Evolutionary conservation across 2,329 filamentous ascomycete genomes (phyloP).

Genomic region (Fusarium tricinctum): DNA sequence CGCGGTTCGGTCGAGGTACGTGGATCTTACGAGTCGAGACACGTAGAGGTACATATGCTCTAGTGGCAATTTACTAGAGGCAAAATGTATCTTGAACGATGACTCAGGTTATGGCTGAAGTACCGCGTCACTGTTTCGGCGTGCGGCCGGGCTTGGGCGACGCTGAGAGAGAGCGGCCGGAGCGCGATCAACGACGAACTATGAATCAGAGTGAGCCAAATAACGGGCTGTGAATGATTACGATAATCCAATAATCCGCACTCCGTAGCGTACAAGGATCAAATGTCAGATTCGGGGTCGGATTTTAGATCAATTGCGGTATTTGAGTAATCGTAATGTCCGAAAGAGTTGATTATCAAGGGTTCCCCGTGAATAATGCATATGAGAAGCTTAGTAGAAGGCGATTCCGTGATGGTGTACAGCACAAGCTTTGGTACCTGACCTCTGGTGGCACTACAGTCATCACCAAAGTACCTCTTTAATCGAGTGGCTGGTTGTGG

Average conservation of each 20-base stretch:
- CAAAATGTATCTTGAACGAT: conserved; percentile 33
- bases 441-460: background rate
- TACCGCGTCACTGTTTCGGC: conserved; percentile 28
- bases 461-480: conserved; percentile 25
- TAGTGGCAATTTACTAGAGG: conserved; percentile 17
- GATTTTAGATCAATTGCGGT: conserved; percentile 20
- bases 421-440: conserved; percentile 31
- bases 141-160: conserved; percentile 10
- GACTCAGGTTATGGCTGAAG: conserved; percentile 41
- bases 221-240: conserved; percentile 9
- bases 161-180: conserved; percentile 35
- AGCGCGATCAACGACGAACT: conserved; percentile 7
- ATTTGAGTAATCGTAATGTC: conserved; percentile 20
- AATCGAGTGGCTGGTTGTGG: conserved; percentile 48
- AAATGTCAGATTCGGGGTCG: conserved; percentile 21
- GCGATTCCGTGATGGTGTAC: conserved; percentile 38
- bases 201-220: conserved; percentile 34
- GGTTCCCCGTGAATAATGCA: conserved; percentile 10
- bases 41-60: conserved; percentile 35
- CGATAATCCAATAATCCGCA: background rate
- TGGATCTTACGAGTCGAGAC: conserved; percentile 39
- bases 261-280: background rate
- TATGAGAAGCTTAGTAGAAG: conserved; percentile 22
- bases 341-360: background rate
- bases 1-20: conserved; percentile 43